Percentiles rank a stretch among this genome's conserved stretches.
Evolutionary conservation across 2,329 filamentous ascomycete species (phyloP).

Genomic region (Diaporthe batatas): DNA sequence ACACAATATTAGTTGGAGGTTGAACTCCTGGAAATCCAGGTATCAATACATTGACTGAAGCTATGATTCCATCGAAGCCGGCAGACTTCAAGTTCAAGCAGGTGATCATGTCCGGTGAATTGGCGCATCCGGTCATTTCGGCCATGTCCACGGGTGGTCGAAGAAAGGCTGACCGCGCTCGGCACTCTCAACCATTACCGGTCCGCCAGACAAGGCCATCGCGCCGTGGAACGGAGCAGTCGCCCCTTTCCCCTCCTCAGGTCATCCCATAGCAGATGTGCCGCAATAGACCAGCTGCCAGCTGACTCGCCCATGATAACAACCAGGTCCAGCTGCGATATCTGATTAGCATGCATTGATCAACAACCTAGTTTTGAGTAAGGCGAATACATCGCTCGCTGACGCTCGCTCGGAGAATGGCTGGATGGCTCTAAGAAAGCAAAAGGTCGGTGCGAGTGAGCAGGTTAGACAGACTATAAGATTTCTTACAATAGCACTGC

Average conservation of each 20-base stretch:
- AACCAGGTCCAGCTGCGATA: constrained; percentile 52
- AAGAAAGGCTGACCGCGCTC: constrained; percentile 3
- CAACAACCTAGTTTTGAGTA: too few species aligned
- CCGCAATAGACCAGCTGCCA: constrained; percentile 59
- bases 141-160: constrained; percentile 15
- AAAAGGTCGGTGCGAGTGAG: too few species aligned
- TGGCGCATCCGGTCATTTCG: not conserved
- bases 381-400: constrained; percentile 46
- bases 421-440: too few species aligned
- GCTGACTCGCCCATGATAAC: constrained; percentile 65
- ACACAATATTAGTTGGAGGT: too few species aligned
- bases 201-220: constrained; percentile 13
- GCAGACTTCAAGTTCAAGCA: constrained; percentile 20
- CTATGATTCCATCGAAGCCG: not conserved
- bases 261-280: constrained; percentile 51
- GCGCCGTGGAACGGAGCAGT: constrained; percentile 9
- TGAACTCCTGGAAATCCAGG: too few species aligned
- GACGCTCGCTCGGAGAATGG: too few species aligned
- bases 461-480: too few species aligned
- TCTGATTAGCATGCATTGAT: too few species aligned
- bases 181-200: constrained; percentile 13
- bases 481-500: too few species aligned
- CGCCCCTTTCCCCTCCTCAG: not conserved
- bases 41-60: not conserved
- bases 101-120: not conserved